Base-by-base conservation (phyloP, 306 rosid genomes). In the Vigna nakashimae region DNA sequence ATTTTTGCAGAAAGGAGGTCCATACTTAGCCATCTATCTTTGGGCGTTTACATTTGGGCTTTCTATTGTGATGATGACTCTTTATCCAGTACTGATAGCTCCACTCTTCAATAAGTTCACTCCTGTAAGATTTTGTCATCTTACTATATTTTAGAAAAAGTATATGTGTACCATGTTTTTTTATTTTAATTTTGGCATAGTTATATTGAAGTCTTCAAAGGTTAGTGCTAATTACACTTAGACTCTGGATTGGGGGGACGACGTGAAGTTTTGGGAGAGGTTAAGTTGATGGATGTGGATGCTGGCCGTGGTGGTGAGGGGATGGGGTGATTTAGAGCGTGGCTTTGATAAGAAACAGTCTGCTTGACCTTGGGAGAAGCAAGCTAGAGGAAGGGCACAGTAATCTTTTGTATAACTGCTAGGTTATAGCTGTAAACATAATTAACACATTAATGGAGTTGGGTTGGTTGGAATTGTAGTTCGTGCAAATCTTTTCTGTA, bases 71-170 rank as follows among this genome's bases (percentile, higher is more conserved):
- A 92, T 95, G 97, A 93, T 95, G 98, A 91, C 98, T 11, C n/a
- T 95, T 63, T 95, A 89, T 84, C 98, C 98, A 48, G 76, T 95
- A 82, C 89, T 95, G 20, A 92, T 95, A 78, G 98, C 98, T 57
- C 98, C 98, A 58, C 95, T 95, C 65, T 95, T 95, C 82, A 95
- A 95, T 77, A 95, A 92, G 88, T 95, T 95, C 82, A 92, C 98
- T 57, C 91, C 97, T 32, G 98, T 95, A 79, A 91, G 98, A 87
- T 87, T 72, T 64, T 74, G 36, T 10, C 17, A 62, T 22, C 51
- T 62, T 62, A 4, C 43, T 20, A 57, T 68, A 46, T 42, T 69
- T 38, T 48, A 30, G 71, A 50, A 48, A 57, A 48, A 49, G 65
- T 16, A 56, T 55, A 56, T 55, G 30, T 53, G 56, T 32, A 16